These are phyloP conservation scores for Baorangia bicolor DNA, from an alignment of 768 basidiomycete genomes.

Conservation along the genomic window DNA sequence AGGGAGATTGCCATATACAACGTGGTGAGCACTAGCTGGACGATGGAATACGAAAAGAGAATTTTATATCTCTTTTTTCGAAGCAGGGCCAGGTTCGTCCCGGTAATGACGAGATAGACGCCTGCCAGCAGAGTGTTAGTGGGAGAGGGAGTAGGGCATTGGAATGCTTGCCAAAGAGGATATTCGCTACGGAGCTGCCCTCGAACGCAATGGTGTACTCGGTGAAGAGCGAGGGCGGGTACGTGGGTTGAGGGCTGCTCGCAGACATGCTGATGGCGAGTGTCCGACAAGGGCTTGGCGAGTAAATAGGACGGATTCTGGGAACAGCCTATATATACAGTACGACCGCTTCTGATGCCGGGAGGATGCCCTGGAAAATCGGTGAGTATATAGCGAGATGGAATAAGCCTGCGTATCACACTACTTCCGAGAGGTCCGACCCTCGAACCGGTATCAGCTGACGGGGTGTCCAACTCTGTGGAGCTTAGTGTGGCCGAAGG, in stretches of 20 bases:
- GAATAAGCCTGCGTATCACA: neutral
- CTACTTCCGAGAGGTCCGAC: neutral
- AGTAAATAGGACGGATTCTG: neutral
- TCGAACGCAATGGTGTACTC: slow-evolving; percentile 24
- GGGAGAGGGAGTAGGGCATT: rapidly evolving
- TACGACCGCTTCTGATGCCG: neutral
- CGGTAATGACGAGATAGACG: slow-evolving; percentile 12
- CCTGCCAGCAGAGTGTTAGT: slow-evolving; percentile 1
- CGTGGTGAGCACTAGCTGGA: slow-evolving; percentile 19
- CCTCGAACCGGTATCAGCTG: neutral
- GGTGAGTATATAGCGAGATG: slow-evolving; percentile 1
- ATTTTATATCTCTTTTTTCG: slow-evolving; percentile 15
- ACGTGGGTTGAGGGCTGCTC: slow-evolving; percentile 4
- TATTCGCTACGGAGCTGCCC: slow-evolving; percentile 17
- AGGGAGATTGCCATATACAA: slow-evolving; percentile 21
- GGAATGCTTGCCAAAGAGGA: slow-evolving; percentile 17
- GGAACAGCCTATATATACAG: slow-evolving; percentile 1
- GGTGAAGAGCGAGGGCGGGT: slow-evolving; percentile 10
- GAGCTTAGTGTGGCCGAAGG: neutral
- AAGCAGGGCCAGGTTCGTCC: slow-evolving; percentile 14
- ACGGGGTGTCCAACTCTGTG: neutral
- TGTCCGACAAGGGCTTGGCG: neutral
- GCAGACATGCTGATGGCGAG: slow-evolving; percentile 13
- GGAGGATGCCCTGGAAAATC: neutral
- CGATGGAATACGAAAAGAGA: slow-evolving; percentile 9